Evolutionary conservation across 2,329 filamentous ascomycete species (phyloP), one percentile per base, ranked within the genome.

Genomic region (Alternaria ventricosa): DNA sequence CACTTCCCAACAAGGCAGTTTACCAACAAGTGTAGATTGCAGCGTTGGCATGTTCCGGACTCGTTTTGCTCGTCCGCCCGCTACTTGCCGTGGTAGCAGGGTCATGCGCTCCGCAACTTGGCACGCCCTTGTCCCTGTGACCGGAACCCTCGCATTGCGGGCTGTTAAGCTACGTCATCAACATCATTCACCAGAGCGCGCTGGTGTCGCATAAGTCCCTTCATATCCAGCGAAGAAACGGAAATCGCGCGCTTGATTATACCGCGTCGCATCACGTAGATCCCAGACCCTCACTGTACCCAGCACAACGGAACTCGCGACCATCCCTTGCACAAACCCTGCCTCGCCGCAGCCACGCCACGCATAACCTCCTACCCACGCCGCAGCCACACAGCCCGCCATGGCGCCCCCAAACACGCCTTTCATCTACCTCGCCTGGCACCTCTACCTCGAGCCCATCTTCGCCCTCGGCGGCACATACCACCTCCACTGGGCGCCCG

Each of bases 371-470:
- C 27, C 57, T n/a, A 41, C 27, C 55, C 44, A 36, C 15, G 15
- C 55, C 41, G 13, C 58, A 64, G n/a, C 13, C 50, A 27, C 46
- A 36, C 22, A 62, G 28, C 25, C 22, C 58, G 28, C 25, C 28
- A 71, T 71, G 68, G 60, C 66, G 6, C 69, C 67, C 7, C 69
- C 63, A 3, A 65, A 68, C 22, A 86, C 92, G 28, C 73, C 74
- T 2, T 49, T 70, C 50, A 87, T 90, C 13, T 94, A 94, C 81
- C 85, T 85, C 55, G 66, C 90, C 74, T 93, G 94, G 82, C 93
- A 94, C 82, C 87, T 94, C 67, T 84, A 89, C 73, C 82, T 94
- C 73, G 92, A 94, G 78, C 87, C 87, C 18, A 56, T 86, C 55
- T 81, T 83, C 51, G 84, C 86, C 44, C 77, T 87, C 11, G 77